Evolutionary conservation across 2,329 filamentous ascomycete species (phyloP), one percentile per base, ranked within the genome.

Genomic region (Aspergillus aculeatinus): DNA sequence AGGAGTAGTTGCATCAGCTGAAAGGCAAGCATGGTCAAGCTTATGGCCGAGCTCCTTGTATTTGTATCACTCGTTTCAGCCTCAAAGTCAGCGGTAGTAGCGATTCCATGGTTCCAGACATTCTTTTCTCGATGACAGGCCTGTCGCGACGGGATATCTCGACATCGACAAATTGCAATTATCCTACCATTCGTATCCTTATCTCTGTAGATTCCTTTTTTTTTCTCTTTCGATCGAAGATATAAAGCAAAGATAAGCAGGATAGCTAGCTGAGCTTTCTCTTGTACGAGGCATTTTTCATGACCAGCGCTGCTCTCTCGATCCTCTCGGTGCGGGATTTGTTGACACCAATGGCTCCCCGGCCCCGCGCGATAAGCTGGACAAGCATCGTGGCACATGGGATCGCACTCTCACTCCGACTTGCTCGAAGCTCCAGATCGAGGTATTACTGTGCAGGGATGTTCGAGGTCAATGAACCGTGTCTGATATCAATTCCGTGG

Each of bases 291-390:
- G 52, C 47, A 31, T 25, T 51, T 39, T 31, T 51, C 48, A 42
- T 55, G 21, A 23, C 52, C 58, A 55, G 55, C 51, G 44, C 25
- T 25, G 29, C 52, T 23, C 42, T 48, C 57, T 59, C 29, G 49
- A 47, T 35, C 25, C 21, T 16, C n/a, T 7, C 29, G 27, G 25
- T 63, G 61, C 52, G 59, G 59, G 55, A 63, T 63, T 63, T 61
- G 57, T 58, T 56, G 51, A n/a, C 42, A 53, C 61, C 55, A 63
- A 63, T 63, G n/a, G 47, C 31, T 39, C 6, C 23, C 9, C 2
- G 4, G 21, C n/a, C 14, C 25, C 52, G 23, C 42, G 33, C 19
- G 31, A 50, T 48, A 44, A 48, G 19, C 29, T 16, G 10, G 19
- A 48, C 16, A 14, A n/a, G 33, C 25, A 29, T 47, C 53, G 27